These are phyloP conservation scores for Parathielavia appendiculata DNA, from an alignment of 495 filamentous ascomycete species.

Conservation along the genomic window DNA sequence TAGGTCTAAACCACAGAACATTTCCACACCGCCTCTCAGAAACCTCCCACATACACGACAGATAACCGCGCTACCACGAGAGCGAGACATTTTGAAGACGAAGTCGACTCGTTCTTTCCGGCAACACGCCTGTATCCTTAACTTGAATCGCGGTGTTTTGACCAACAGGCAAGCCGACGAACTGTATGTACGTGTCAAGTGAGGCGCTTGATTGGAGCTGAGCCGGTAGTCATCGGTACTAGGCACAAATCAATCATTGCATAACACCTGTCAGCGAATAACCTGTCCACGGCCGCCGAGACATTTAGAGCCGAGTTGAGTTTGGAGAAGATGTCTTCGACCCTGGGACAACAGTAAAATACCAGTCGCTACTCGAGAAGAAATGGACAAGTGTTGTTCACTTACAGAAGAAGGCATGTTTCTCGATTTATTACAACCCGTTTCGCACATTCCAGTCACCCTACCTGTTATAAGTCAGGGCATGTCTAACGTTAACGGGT, in stretches of 20 bases:
- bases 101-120: background rate
- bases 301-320: slow-evolving; percentile 60
- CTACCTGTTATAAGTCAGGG: background rate
- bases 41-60: background rate
- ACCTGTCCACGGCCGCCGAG: slow-evolving; percentile 58
- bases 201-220: background rate
- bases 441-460: background rate
- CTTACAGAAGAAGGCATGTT: slow-evolving; percentile 78
- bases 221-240: slow-evolving; percentile 13
- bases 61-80: background rate
- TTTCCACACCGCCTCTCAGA: background rate
- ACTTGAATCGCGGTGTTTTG: background rate
- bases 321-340: slow-evolving; percentile 66
- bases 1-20: too few relatives aligned
- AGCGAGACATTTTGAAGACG: background rate
- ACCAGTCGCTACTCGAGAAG: slow-evolving; percentile 82
- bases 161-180: background rate
- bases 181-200: slow-evolving; percentile 5
- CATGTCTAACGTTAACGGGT: background rate
- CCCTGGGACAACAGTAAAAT: slow-evolving; percentile 71
- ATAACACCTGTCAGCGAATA: slow-evolving; percentile 68
- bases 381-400: slow-evolving; percentile 95
- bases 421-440: background rate
- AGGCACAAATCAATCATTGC: slow-evolving; percentile 90
- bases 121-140: background rate